These are phyloP conservation scores for Mycena albidolilacea DNA, from an alignment of 768 basidiomycete genomes.

Conservation along the genomic window DNA sequence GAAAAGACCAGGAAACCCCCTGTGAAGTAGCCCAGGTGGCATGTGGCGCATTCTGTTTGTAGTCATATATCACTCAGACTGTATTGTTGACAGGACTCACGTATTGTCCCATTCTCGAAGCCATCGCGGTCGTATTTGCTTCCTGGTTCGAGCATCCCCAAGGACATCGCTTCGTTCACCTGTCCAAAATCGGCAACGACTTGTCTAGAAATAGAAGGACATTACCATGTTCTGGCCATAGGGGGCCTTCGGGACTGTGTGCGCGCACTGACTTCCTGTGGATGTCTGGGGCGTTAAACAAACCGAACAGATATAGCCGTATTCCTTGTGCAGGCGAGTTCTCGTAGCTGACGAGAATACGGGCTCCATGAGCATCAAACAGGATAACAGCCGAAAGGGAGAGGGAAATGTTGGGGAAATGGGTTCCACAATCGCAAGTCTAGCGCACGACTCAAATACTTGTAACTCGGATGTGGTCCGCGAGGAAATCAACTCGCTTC, in stretches of 20 bases:
- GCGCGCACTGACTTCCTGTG: conserved; percentile 7
- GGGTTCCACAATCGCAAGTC: neutral
- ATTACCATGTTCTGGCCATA: conserved; percentile 15
- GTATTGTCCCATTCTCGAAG: conserved; percentile 13
- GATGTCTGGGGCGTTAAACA: conserved; percentile 8
- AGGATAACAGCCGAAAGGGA: neutral
- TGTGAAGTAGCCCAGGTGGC: conserved; percentile 12
- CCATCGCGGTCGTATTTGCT: conserved; percentile 3
- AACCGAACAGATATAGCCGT: conserved; percentile 6
- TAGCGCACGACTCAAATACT: too few relatives aligned
- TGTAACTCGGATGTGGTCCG: too few relatives aligned
- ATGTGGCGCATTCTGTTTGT: conserved; percentile 1
- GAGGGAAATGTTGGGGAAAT: too few relatives aligned
- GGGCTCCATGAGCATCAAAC: neutral
- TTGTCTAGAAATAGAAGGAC: neutral
- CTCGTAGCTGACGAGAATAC: conserved; percentile 1
- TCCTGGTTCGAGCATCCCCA: conserved; percentile 8
- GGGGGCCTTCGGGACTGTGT: neutral
- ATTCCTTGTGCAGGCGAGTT: neutral
- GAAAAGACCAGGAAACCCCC: conserved; percentile 13
- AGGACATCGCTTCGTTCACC: conserved; percentile 5
- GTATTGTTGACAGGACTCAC: conserved; percentile 6
- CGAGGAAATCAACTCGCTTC: too few relatives aligned
- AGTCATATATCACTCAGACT: neutral
- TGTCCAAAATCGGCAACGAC: neutral